phyloP scores from a whole-genome alignment of 192 early-diverging fungal genomes.

The Chytriomyces sp. region DNA sequence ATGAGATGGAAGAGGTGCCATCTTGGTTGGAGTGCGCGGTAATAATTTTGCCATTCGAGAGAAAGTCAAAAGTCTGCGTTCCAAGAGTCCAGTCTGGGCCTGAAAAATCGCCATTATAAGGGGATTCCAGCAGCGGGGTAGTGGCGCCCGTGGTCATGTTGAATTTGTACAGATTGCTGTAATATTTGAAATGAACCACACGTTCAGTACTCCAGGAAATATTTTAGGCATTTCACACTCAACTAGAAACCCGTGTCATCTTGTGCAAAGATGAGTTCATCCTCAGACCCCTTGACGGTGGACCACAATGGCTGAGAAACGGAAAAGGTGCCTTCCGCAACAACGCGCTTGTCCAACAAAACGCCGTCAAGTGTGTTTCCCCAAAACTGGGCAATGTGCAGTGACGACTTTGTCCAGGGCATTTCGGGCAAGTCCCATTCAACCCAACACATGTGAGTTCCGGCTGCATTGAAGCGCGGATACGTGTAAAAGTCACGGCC shows the following conservation, averaged over 20 bases:
- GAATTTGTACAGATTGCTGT: constrained; percentile 64
- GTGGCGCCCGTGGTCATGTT: constrained; percentile 22
- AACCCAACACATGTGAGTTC: constrained; percentile 62
- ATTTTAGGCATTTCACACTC: background rate
- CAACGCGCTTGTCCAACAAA: too few species aligned
- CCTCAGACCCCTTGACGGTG: constrained; percentile 36
- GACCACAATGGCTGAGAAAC: constrained; percentile 69
- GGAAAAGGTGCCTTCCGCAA: constrained; percentile 48
- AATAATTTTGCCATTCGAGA: constrained; percentile 39
- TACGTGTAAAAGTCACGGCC: constrained; percentile 71
- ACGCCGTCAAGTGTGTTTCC: background rate
- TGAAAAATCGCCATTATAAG: constrained; percentile 70
- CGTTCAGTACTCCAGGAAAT: too few species aligned
- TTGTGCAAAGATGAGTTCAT: constrained; percentile 64
- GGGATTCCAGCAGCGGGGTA: constrained; percentile 38
- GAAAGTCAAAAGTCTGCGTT: constrained; percentile 33
- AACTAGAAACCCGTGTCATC: constrained; percentile 73
- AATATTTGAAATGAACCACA: too few species aligned
- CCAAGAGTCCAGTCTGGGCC: constrained; percentile 55
- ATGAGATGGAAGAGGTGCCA: constrained; percentile 3
- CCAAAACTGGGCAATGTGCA: constrained; percentile 52
- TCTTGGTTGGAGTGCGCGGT: constrained; percentile 35
- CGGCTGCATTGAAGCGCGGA: constrained; percentile 59
- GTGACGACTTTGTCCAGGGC: constrained; percentile 76
- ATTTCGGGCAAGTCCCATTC: constrained; percentile 79